phyloP scores from a whole-genome alignment of 2,329 filamentous ascomycete species.

The Trichoderma sp. region DNA sequence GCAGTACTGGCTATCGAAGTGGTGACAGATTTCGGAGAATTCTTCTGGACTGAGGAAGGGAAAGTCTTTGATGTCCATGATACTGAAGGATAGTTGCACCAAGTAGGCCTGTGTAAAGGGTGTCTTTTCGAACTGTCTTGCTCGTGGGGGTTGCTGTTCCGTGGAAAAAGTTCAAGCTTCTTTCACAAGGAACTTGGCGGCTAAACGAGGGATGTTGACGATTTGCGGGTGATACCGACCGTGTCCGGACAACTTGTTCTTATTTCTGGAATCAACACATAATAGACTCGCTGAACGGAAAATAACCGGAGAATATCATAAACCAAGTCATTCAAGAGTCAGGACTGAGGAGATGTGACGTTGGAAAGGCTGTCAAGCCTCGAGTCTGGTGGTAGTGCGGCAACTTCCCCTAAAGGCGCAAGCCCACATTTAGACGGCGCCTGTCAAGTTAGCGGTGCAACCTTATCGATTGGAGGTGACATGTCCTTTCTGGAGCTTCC shows the following conservation, averaged over 20 bases:
- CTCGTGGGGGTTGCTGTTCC: too few relatives aligned
- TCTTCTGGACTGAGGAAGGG: conserved; percentile 64
- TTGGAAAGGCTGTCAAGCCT: neutral
- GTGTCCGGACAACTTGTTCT: neutral
- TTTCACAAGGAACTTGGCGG: neutral
- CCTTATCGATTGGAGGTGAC: conserved; percentile 28
- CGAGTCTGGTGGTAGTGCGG: neutral
- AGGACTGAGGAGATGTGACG: neutral
- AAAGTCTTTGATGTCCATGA: conserved; percentile 55
- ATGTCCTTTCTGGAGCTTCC: conserved; percentile 25
- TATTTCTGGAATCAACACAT: neutral
- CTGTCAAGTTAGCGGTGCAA: conserved; percentile 11
- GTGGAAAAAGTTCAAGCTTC: neutral
- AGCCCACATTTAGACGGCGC: neutral
- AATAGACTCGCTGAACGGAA: neutral
- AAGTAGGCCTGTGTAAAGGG: neutral
- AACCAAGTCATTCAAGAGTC: too few relatives aligned
- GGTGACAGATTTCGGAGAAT: conserved; percentile 66
- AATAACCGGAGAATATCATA: too few relatives aligned
- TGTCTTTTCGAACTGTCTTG: neutral
- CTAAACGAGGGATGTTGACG: neutral
- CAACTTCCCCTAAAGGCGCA: neutral
- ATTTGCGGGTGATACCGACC: neutral
- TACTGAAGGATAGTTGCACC: neutral
- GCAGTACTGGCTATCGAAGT: conserved; percentile 61